Percentiles rank a stretch among this genome's conserved stretches.
These are phyloP conservation scores for Coniochaeta ligniaria DNA, from an alignment of 2,329 filamentous ascomycete species.

Conservation along the genomic window DNA sequence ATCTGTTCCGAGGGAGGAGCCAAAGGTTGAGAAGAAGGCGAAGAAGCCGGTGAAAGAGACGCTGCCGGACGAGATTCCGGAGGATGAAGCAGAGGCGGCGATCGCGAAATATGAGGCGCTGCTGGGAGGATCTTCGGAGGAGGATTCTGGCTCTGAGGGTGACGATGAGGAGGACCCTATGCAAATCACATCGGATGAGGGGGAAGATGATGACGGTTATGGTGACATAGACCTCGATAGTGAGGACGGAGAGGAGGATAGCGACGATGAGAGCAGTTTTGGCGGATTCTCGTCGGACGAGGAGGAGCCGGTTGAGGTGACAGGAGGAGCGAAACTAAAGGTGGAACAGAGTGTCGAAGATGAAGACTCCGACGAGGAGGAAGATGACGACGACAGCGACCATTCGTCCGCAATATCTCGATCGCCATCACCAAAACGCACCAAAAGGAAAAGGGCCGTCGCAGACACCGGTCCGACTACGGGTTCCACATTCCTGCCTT, in stretches of 20 bases:
- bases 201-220: constrained; percentile 11
- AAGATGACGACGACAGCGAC: constrained; percentile 10
- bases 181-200: constrained; percentile 14
- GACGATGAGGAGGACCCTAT: constrained; percentile 28
- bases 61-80: constrained; percentile 12
- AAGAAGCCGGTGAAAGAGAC: constrained; percentile 8
- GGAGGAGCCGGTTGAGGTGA: constrained; percentile 26
- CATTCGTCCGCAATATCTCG: constrained; percentile 9
- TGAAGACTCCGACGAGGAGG: constrained; percentile 12
- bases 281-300: constrained; percentile 6
- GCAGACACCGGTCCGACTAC: constrained; percentile 12
- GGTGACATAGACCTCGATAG: constrained; percentile 16
- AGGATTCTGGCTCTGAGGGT: constrained; percentile 28
- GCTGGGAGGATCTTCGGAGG: constrained; percentile 14
- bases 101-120: constrained; percentile 14
- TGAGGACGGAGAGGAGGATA: neutral
- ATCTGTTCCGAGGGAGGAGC: neutral
- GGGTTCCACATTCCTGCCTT: constrained; percentile 61
- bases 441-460: constrained; percentile 10
- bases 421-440: constrained; percentile 10
- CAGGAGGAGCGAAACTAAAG: constrained; percentile 9
- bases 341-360: constrained; percentile 8
- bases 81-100: constrained; percentile 12
- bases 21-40: constrained; percentile 5
- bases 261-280: neutral